Base-by-base conservation (phyloP, 2,329 filamentous ascomycete species). In the Penicillium sp. region DNA sequence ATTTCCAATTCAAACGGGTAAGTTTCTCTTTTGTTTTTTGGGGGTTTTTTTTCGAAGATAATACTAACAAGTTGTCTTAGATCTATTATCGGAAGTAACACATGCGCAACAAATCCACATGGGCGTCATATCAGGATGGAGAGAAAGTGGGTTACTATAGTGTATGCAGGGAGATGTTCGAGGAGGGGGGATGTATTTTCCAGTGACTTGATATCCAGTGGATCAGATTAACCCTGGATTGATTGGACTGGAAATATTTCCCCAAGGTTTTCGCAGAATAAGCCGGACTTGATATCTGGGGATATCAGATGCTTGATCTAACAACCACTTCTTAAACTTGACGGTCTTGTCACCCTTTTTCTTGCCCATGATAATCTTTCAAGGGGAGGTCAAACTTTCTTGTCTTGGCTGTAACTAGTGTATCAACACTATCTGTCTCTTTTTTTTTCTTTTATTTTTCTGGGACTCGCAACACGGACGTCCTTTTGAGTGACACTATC, bases 1-100 rank as follows among this genome's bases (percentile, higher is more conserved):
- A 97, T 73, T 99, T 99, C 73, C 92, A 97, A 74, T 97, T 97
- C 81, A 99, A 97, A 76, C 96, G 96, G 85, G 91, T 95, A 75
- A 66, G 76, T 63, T 12, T 4, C 14, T 28, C 12, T 14, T 25
- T 25, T 12, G 11, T 38, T 35, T 38, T 10, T 8, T 25, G n/a
- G n/a, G 22, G 22, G 2, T 16, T 33, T 7, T 12, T 42, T 35
- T 17, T 19, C 28, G 9, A 43, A 55, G 51, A 55, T n/a, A 41
- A 42, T 41, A 49, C 55, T 66, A 43, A 62, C 57, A 25, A 19
- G 9, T 51, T 61, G 55, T 54, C 47, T 61, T 36, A 78, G 76
- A 75, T 80, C 48, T 79, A 78, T 62, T 79, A 80, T 61, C 75
- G 78, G 49, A 80, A 80, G 65, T 80, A 69, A 73, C 51, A 59